phyloP scores from a whole-genome alignment of 441 rosid species.

The Populus trichocarpa region DNA sequence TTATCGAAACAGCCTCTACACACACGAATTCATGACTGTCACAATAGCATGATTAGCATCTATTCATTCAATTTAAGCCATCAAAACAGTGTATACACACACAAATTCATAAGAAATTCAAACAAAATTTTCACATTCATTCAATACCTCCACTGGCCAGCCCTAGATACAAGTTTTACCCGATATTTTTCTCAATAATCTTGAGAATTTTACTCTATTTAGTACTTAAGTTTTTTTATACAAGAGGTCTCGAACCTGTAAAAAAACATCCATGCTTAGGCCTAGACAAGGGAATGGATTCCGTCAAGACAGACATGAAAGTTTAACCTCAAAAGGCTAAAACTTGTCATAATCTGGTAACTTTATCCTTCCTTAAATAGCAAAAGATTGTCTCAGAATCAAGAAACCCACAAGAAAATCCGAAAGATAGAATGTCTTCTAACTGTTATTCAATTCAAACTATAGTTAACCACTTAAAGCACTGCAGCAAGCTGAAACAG shows the following conservation, averaged over 20 bases:
- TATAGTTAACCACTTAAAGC: neutral
- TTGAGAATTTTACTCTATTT: neutral
- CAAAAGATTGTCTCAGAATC: neutral
- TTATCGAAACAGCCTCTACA: neutral
- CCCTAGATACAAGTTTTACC: neutral
- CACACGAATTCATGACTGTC: neutral
- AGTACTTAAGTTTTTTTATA: no score
- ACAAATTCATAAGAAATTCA: no score
- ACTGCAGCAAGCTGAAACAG: constrained; percentile 3
- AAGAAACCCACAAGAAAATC: neutral
- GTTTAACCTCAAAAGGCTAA: neutral
- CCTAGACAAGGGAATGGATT: neutral
- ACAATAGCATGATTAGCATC: neutral
- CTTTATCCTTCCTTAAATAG: neutral
- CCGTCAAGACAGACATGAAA: neutral
- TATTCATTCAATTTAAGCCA: neutral
- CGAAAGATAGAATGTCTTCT: neutral
- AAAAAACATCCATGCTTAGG: neutral
- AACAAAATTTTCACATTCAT: no score
- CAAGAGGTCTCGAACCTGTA: neutral
- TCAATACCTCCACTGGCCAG: no score
- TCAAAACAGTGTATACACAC: neutral
- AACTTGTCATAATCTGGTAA: neutral
- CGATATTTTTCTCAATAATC: neutral
- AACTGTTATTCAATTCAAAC: neutral